A percentile compares a stretch with the other conserved stretches of the same genome.
Evolutionary conservation across 495 filamentous ascomycete genomes (phyloP).

Genomic region (Amniculicola lignicola): DNA sequence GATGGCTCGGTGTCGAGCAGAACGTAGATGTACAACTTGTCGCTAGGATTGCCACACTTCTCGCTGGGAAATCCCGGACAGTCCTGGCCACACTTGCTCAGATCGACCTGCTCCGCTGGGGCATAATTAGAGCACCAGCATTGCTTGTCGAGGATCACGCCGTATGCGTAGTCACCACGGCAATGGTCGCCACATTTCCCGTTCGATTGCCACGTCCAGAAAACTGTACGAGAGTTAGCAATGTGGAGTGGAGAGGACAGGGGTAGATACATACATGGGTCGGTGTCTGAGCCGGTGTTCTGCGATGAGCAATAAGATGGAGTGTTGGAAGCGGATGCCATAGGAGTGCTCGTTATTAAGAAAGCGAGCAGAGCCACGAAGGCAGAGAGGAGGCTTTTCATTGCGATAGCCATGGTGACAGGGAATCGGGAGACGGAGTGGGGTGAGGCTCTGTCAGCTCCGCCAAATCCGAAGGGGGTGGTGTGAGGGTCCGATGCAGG

Average conservation of each 20-base stretch:
- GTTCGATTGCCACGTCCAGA: conserved; percentile 60
- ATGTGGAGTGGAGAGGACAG: neutral
- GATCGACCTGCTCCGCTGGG: conserved; percentile 49
- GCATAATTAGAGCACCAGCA: conserved; percentile 78
- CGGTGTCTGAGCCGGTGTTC: conserved; percentile 21
- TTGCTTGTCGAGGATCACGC: conserved; percentile 56
- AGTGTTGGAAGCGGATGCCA: neutral
- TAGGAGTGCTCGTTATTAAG: neutral
- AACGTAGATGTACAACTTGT: conserved; percentile 61
- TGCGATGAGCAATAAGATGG: conserved; percentile 30
- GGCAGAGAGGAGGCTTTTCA: neutral
- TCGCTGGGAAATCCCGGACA: conserved; percentile 70
- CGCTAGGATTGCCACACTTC: conserved; percentile 56
- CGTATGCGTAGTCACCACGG: conserved; percentile 60
- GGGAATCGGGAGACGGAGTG: neutral
- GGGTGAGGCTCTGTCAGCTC: conserved; percentile 1
- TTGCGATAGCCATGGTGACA: neutral
- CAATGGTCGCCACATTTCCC: conserved; percentile 60
- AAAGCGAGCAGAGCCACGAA: conserved; percentile 16
- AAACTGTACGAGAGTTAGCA: conserved; percentile 43
- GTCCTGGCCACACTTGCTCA: conserved; percentile 50
- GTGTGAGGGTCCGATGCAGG: neutral
- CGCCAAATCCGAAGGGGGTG: conserved; percentile 11
- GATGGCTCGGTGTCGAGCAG: conserved; percentile 45
- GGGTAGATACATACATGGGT: conserved; percentile 10